Base-by-base conservation (phyloP, 306 rosid genomes). In the Echinosophora koreensis region DNA sequence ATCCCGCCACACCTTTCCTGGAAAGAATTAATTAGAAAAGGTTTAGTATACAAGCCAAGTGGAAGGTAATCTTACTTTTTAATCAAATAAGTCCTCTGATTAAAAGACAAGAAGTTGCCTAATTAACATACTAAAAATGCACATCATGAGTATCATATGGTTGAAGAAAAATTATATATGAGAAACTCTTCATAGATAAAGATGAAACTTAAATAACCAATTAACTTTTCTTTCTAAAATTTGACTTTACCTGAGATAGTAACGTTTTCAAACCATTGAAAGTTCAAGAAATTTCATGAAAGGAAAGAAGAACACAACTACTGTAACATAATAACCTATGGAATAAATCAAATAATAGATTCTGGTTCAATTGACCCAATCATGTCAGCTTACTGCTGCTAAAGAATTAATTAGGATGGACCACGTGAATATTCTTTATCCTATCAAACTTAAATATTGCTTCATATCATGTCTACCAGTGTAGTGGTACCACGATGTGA, bases 1-100 rank as follows among this genome's bases (percentile, higher is more conserved):
- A 75, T 93, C 96, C 1, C 82, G 84, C 34, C 89, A 89, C 64
- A 89, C 85, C 84, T 90, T 93, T 70, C 93, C 97, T 93, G 94
- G 9, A 27, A 71, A 81, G 35, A 72, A 41, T 62, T 59, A 44
- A 64, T 61, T 15, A 69, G 51, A 74, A 46, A 64, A 28, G 35
- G 2, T 0, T 70, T 35, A 71, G 51, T 51, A 9, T 34, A n/a
- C 35, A 56, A 42, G 34, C 30, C 27, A 66, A 37, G 16, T 64
- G 35, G 59, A 82, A 69, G n/a, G n/a, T n/a, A n/a, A 64, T 71
- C 65, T 47, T 44, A 27, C 44, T 46, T 61, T 68, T 35, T 32
- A 66, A 41, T 50, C 32, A 47, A 39, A 56, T 28, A 35, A 68
- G 6, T 56, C 39, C 14, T 16, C 34, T 41, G 8, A 73, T 12